Evolutionary conservation across 2,329 filamentous ascomycete species (phyloP).

Genomic region (Hypoxylon sp.): DNA sequence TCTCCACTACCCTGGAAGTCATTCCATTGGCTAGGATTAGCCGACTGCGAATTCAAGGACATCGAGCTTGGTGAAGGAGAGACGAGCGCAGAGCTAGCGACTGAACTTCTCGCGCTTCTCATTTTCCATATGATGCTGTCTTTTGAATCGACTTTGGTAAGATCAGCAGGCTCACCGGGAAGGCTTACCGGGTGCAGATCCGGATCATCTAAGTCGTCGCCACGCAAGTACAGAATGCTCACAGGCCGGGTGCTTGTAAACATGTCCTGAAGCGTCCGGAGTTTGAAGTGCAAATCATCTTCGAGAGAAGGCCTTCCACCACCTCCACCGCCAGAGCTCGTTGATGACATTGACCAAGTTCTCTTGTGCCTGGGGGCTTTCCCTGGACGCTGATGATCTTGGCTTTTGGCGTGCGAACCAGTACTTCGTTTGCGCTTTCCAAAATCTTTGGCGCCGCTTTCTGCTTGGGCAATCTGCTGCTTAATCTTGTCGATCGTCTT

Average conservation of each 20-base stretch:
- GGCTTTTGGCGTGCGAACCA: slow-evolving; percentile 60
- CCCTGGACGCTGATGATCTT: slow-evolving; percentile 74
- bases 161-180: slow-evolving; percentile 74
- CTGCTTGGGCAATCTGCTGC: slow-evolving; percentile 88
- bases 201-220: slow-evolving; percentile 83
- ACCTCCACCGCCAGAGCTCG: slow-evolving; percentile 69
- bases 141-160: slow-evolving; percentile 67
- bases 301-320: slow-evolving; percentile 68
- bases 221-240: slow-evolving; percentile 82
- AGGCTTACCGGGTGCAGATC: slow-evolving; percentile 83
- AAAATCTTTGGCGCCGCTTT: slow-evolving; percentile 76
- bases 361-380: slow-evolving; percentile 92
- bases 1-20: slow-evolving; percentile 70
- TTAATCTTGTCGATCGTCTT: slow-evolving; percentile 97
- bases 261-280: slow-evolving; percentile 87
- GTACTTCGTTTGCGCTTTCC: slow-evolving; percentile 73
- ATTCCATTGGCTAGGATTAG: slow-evolving; percentile 68
- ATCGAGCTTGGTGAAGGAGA: slow-evolving; percentile 77
- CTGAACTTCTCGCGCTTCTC: slow-evolving; percentile 69
- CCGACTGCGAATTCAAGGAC: slow-evolving; percentile 72
- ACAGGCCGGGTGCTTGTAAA: slow-evolving; percentile 86
- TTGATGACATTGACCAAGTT: slow-evolving; percentile 94
- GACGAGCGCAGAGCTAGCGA: slow-evolving; percentile 72
- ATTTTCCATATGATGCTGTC: slow-evolving; percentile 66
- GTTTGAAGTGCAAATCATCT: slow-evolving; percentile 84